Conservation (phyloP, 1,284 basidiomycete species). For the Heterobasidion annosum region DNA sequence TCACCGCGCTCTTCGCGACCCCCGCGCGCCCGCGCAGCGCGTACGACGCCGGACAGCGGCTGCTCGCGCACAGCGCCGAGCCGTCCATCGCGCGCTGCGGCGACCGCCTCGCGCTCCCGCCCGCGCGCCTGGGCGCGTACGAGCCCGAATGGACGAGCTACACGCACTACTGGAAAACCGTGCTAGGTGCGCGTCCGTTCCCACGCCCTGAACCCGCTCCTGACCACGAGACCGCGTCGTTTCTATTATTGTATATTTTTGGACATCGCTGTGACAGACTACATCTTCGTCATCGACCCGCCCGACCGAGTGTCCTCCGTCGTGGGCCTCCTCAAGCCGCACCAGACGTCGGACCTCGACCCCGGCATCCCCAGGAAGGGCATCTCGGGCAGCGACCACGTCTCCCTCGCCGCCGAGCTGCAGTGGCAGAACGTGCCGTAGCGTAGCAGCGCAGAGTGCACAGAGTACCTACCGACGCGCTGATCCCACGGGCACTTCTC, state of each 20-base stretch:
- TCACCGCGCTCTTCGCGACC: constrained; percentile 43
- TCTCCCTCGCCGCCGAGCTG: constrained; percentile 62
- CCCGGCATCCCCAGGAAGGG: constrained; percentile 75
- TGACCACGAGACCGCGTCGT: constrained; percentile 5
- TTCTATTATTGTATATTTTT: too few species aligned
- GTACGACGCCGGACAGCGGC: constrained; percentile 48
- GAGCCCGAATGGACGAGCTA: constrained; percentile 82
- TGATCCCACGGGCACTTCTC: too few species aligned
- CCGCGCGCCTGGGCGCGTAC: constrained; percentile 35
- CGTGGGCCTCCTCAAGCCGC: constrained; percentile 57
- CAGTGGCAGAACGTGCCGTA: constrained; percentile 15
- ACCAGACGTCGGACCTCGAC: constrained; percentile 51
- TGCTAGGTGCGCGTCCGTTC: constrained; percentile 45
- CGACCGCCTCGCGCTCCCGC: constrained; percentile 26
- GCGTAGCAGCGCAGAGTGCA: too few species aligned
- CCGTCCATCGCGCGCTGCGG: constrained; percentile 16
- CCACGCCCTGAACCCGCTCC: not conserved
- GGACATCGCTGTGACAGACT: constrained; percentile 37
- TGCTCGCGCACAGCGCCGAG: constrained; percentile 7
- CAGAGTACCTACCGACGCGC: too few species aligned
- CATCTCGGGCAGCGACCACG: constrained; percentile 83
- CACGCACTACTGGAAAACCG: constrained; percentile 74
- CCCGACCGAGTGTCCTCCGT: constrained; percentile 33
- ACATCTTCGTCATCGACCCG: constrained; percentile 68
- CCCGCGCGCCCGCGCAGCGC: constrained; percentile 38